Base-by-base conservation (phyloP, 2,329 filamentous ascomycete genomes). In the Microsporum canis region DNA sequence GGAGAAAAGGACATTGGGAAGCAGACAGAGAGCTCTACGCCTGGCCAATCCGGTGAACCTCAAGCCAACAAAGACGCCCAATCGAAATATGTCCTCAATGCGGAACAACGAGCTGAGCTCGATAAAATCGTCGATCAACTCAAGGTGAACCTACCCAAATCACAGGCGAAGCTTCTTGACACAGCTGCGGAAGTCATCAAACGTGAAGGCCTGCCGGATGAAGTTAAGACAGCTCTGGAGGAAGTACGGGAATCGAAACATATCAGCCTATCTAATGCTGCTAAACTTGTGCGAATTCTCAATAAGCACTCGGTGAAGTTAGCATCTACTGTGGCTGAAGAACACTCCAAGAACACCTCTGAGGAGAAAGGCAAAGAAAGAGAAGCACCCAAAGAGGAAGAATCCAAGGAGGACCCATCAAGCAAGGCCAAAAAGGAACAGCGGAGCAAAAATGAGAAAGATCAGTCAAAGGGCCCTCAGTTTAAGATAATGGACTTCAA, bases 121-220 rank as follows among this genome's bases (percentile, higher is more conserved):
- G 76, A 85, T 62, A 76, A 80, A 60, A 72, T 84, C 34, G 79
- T 88, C 47, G 69, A 71, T 1, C 78, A 78, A 63, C 73, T 88
- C 62, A 82, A 82, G 65, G 77, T 80, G 63, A 78, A 78, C 58
- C 73, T 89, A 61, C 86, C 87, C 5, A 77, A 80, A 60, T 78
- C 79, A n/a, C 84, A 89, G 73, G 78, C 78, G 43, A 74, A 82
- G 58, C 76, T 80, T 27, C 72, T 91, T 62, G 79, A 84, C 62
- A 78, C 82, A 56, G 78, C 85, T 6, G 74, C 88, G n/a, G 76
- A 81, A 63, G 77, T 80, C 33, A 80, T 92, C 63, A 84, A 85
- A 74, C 79, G 80, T 63, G 79, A 85, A 47, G 90, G 90, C 7
- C 82, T 90, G 14, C 88, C 89, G 0, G 68, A 75, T 27, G 88